These are phyloP conservation scores for Fraxinus baroniana DNA, from an alignment of 305 asterid genomes.

Conservation along the genomic window DNA sequence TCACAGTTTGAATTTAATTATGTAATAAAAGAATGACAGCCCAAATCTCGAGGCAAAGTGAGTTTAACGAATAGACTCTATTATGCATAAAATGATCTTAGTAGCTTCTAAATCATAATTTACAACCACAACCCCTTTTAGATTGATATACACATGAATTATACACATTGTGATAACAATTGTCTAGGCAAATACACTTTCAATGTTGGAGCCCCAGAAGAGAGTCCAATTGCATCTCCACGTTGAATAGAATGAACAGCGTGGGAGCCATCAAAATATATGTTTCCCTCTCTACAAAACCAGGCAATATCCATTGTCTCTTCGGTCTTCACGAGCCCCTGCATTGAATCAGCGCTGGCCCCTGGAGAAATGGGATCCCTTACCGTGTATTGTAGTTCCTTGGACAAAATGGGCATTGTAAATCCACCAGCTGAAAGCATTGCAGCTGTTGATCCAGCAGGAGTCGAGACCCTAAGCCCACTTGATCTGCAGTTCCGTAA, in stretches of 20 bases:
- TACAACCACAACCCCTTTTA: not conserved
- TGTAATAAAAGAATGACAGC: not conserved
- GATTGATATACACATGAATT: not conserved
- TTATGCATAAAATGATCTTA: no score
- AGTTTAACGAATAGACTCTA: not conserved
- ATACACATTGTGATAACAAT: constrained; percentile 24
- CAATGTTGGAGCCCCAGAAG: constrained; percentile 63
- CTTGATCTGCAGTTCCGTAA: constrained; percentile 78
- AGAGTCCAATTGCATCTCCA: constrained; percentile 72
- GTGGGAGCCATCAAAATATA: constrained; percentile 82
- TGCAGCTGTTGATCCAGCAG: constrained; percentile 97
- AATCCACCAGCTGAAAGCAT: constrained; percentile 85
- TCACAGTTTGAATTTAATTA: not conserved
- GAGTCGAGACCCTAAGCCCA: constrained; percentile 85
- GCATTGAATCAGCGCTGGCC: constrained; percentile 36
- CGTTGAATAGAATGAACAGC: constrained; percentile 53
- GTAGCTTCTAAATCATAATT: not conserved
- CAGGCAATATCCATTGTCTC: constrained; percentile 67
- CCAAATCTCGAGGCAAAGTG: not conserved
- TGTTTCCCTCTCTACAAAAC: constrained; percentile 66
- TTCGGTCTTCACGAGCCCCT: constrained; percentile 45
- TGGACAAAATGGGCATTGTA: constrained; percentile 64
- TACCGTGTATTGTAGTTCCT: constrained; percentile 81
- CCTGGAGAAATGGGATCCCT: constrained; percentile 80
- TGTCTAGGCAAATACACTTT: constrained; percentile 61